These are phyloP conservation scores for Craterostigma plantagineum DNA, from an alignment of 257 asterid species.

Conservation along the genomic window DNA sequence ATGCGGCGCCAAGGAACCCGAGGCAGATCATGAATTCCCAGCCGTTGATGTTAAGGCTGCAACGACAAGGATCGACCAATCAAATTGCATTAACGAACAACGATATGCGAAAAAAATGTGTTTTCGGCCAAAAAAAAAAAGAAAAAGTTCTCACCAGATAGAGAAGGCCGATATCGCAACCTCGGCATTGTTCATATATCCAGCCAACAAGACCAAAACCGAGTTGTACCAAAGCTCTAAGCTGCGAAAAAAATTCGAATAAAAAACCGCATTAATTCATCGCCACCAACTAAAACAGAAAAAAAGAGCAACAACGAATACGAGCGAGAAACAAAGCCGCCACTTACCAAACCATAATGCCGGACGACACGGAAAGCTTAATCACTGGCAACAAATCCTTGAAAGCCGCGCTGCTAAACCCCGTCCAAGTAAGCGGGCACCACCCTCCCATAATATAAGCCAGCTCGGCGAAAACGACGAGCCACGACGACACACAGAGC, in stretches of 20 bases:
- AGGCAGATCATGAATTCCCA: conserved; percentile 49
- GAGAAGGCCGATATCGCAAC: conserved; percentile 41
- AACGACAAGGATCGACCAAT: background rate
- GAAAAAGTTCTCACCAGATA: conserved; percentile 24
- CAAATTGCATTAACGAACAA: too few relatives aligned
- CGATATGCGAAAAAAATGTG: background rate
- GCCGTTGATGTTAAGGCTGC: conserved; percentile 37
- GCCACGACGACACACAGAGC: conserved; percentile 34
- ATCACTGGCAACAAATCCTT: conserved; percentile 40
- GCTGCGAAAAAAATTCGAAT: conserved; percentile 12
- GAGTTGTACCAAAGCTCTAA: conserved; percentile 42
- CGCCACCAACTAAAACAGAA: too few relatives aligned
- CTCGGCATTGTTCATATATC: conserved; percentile 35
- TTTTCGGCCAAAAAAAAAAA: too few relatives aligned
- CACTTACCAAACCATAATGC: conserved; percentile 42
- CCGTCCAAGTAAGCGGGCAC: conserved; percentile 52
- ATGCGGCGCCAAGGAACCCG: conserved; percentile 31
- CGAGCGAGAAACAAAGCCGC: too few relatives aligned
- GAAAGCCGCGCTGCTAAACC: conserved; percentile 30
- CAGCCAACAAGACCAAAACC: conserved; percentile 33
- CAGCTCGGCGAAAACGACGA: conserved; percentile 28
- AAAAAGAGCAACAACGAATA: too few relatives aligned
- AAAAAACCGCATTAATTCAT: too few relatives aligned
- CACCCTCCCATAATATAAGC: conserved; percentile 41
- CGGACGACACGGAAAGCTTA: conserved; percentile 46